Conservation (phyloP, 2,329 filamentous ascomycete species). For the Diatrype stigma region DNA sequence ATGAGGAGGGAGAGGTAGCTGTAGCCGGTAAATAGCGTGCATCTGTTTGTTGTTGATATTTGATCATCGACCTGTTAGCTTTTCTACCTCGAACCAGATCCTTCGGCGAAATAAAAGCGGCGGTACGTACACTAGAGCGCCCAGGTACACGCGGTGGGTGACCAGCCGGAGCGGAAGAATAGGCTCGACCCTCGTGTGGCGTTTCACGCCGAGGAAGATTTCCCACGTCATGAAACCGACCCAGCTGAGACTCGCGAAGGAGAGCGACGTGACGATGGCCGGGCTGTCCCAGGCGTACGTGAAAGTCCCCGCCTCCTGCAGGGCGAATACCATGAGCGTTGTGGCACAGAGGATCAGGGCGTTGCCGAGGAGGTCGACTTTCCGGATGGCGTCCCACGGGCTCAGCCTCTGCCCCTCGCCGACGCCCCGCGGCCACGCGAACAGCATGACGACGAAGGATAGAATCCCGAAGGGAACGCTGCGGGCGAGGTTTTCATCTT, state of each 20-base stretch:
- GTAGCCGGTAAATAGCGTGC: slow-evolving; percentile 54
- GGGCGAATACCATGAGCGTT: slow-evolving; percentile 49
- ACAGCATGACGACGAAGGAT: slow-evolving; percentile 43
- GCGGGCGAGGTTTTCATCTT: slow-evolving; percentile 7
- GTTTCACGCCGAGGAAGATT: slow-evolving; percentile 35
- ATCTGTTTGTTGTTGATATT: too few relatives aligned
- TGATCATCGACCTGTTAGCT: too few relatives aligned
- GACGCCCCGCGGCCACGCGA: slow-evolving; percentile 39
- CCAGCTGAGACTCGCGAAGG: slow-evolving; percentile 44
- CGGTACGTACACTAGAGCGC: slow-evolving; percentile 43
- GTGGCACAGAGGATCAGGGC: slow-evolving; percentile 47
- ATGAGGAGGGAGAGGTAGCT: slow-evolving; percentile 56
- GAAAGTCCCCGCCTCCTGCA: slow-evolving; percentile 54
- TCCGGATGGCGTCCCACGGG: slow-evolving; percentile 36
- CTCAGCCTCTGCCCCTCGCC: slow-evolving; percentile 31
- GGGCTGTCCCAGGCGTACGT: slow-evolving; percentile 48
- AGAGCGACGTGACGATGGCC: slow-evolving; percentile 45
- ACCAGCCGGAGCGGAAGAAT: slow-evolving; percentile 51
- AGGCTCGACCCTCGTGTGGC: slow-evolving; percentile 41
- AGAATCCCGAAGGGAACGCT: slow-evolving; percentile 47
- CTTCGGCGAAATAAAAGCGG: too few relatives aligned
- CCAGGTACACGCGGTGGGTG: slow-evolving; percentile 44
- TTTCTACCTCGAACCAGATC: too few relatives aligned
- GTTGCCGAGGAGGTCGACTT: slow-evolving; percentile 51
- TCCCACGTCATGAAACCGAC: slow-evolving; percentile 49